Evolutionary conservation across 78 protist genomes (phyloP), one percentile per base, ranked within the genome.

Genomic region (Isochrysis galbana): DNA sequence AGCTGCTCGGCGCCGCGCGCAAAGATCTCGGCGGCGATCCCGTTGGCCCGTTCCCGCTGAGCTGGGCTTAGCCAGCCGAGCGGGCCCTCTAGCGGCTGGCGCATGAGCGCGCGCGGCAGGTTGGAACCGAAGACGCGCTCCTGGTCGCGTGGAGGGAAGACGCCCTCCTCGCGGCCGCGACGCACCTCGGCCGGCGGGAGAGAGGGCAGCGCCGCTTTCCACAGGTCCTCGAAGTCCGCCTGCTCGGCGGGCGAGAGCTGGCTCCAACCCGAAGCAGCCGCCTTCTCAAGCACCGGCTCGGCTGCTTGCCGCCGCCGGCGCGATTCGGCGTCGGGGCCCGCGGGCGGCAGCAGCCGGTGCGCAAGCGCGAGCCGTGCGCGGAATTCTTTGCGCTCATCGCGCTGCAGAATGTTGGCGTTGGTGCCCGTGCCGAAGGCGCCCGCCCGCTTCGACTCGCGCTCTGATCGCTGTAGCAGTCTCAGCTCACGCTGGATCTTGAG

Each of bases 121-220:
- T 77, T 77, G 34, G 41, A 19, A 17, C 84, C 84, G 47, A 77
- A 77, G 47, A 77, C n/a, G n/a, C 26, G 10, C 47, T 77, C 84
- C 46, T 77, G 34, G 84, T 77, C 84, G 45, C 84, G 84, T 3
- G 84, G 84, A 17, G 84, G 84, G 84, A 77, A 77, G 46, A 77
- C 84, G 26, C 84, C 84, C 84, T 10, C 84, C 34, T 77, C 47
- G 22, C 84, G 84, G n/a, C 84, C 84, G 22, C 23, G 34, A 17
- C 46, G 44, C 47, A 77, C n/a, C 47, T 77, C 36, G 29, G 7
- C 34, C 3, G 84, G 34, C 80, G 34, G 2, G 34, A 77, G 46
- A n/a, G 34, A 32, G 19, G 84, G 84, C 26, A 23, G 44, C 32
- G 47, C 84, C 32, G 84, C 5, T 29, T 23, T 1, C 84, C 84